Evolutionary conservation across 495 filamentous ascomycete species (phyloP).

Genomic region (Podospora bellae-mahoneyi): DNA sequence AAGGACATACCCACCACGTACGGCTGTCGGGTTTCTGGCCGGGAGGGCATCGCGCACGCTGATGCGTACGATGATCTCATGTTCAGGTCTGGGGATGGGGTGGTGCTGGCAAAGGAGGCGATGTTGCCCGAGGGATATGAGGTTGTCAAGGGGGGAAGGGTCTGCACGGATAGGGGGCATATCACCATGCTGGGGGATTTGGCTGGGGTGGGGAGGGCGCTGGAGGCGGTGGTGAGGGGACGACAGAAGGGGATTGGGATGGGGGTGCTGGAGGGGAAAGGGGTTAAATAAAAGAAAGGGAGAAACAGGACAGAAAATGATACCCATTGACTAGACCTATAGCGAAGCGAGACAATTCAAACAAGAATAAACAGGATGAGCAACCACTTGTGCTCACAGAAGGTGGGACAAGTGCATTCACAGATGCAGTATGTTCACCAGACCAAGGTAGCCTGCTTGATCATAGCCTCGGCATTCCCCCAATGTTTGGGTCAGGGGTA

Average conservation of each 20-base stretch:
- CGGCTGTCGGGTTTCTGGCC: constrained; percentile 65
- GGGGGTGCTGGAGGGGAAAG: constrained; percentile 27
- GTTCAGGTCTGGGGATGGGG: constrained; percentile 86
- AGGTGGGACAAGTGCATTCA: too few species aligned
- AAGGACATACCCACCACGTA: constrained; percentile 83
- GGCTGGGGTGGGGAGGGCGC: constrained; percentile 70
- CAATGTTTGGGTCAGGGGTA: too few species aligned
- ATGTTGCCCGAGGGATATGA: constrained; percentile 83
- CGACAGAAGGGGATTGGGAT: constrained; percentile 68
- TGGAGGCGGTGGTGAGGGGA: constrained; percentile 63
- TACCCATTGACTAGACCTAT: too few species aligned
- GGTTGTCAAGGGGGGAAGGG: constrained; percentile 63
- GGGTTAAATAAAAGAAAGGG: neutral
- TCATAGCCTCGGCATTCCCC: too few species aligned
- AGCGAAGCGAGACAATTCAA: too few species aligned
- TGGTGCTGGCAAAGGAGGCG: constrained; percentile 78
- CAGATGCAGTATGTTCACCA: too few species aligned
- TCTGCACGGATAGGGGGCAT: constrained; percentile 81
- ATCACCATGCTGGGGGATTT: constrained; percentile 82
- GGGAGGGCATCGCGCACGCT: constrained; percentile 60
- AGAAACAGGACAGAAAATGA: neutral
- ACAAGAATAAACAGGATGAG: too few species aligned
- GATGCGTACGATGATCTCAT: constrained; percentile 86
- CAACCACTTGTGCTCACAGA: too few species aligned
- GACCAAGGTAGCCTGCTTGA: too few species aligned